Base-by-base conservation (phyloP, 106 monocot genomes). In the Dactylorhiza incarnata region DNA sequence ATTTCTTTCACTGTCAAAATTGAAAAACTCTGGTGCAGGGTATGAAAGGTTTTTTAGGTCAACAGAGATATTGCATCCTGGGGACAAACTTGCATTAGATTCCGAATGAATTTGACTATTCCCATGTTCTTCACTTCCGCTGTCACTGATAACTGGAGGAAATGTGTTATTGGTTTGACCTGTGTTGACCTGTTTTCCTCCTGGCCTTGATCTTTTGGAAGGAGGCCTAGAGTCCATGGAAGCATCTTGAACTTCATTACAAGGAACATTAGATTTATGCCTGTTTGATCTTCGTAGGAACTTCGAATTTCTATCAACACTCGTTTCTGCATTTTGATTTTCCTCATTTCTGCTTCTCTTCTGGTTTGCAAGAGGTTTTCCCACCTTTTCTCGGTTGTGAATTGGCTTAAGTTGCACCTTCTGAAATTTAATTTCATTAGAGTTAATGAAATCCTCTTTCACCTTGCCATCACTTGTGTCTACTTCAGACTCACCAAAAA, bases 1-100 rank as follows among this genome's bases (percentile, higher is more conserved):
- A 53, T 71, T 54, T 63, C 83, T 80, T 47, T 54, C 75, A 50
- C 72, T 75, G 25, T 77, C 81, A 77, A 89, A 89, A 67, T 89
- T 79, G 54, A 54, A 83, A 79, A 89, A 89, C 77, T 86, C 86
- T 68, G 83, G 73, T 74, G 83, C 85, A 75, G 83, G 81, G 52
- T 83, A 89, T 53, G 59, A n/a, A 2, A 84, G 68, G 16, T 61
- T 44, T 7, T 12, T 61, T 23, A 10, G n/a, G 37, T 58, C 25
- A 19, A 68, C 37, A 15, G 68, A 17, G 17, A 29, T 20, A 25
- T 81, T 68, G 9, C 52, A 9, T 19, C 53, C 52, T 68, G 37
- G 66, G 37, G 49, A 52, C 46, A 48, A 47, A 73, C 5, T 59
- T 24, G 37, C 61, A 78, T 59, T 29, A 49, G 24, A 24, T 48